Percentiles rank a stretch among this genome's conserved stretches.
Evolutionary conservation across 768 basidiomycete genomes (phyloP).

Genomic region (Kwoniella dendrophila): DNA sequence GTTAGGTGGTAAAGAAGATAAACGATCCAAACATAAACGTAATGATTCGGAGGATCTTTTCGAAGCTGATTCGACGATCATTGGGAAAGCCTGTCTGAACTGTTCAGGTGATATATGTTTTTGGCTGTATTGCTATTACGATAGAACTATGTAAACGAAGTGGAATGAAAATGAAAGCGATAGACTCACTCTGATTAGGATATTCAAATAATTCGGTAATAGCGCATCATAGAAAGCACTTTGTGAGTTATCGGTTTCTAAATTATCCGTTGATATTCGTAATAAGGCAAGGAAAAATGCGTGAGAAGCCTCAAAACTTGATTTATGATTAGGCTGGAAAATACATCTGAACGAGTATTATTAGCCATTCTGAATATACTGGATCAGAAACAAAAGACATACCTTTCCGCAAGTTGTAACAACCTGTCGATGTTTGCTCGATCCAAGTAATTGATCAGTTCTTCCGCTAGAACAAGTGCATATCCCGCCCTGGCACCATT

Average conservation of each 20-base stretch:
- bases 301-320: slow-evolving; percentile 45
- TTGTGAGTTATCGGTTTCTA: neutral
- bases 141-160: neutral
- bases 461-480: slow-evolving; percentile 23
- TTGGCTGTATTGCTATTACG: slow-evolving; percentile 24
- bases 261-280: neutral
- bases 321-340: slow-evolving; percentile 3
- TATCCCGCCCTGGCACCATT: slow-evolving; percentile 11
- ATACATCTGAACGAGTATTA: slow-evolving; percentile 11
- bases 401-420: slow-evolving; percentile 14
- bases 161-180: neutral
- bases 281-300: slow-evolving; percentile 32
- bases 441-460: slow-evolving; percentile 25
- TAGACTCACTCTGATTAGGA: slow-evolving; percentile 26
- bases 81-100: slow-evolving; percentile 29
- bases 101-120: slow-evolving; percentile 28
- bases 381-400: neutral
- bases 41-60: slow-evolving; percentile 3
- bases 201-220: slow-evolving; percentile 11
- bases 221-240: slow-evolving; percentile 22
- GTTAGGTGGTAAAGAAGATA: neutral
- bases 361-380: neutral
- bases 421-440: slow-evolving; percentile 4
- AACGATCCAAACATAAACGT: neutral
- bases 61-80: slow-evolving; percentile 25